These are phyloP conservation scores for Russula ochroleuca DNA, from an alignment of 768 basidiomycete genomes.

Conservation along the genomic window DNA sequence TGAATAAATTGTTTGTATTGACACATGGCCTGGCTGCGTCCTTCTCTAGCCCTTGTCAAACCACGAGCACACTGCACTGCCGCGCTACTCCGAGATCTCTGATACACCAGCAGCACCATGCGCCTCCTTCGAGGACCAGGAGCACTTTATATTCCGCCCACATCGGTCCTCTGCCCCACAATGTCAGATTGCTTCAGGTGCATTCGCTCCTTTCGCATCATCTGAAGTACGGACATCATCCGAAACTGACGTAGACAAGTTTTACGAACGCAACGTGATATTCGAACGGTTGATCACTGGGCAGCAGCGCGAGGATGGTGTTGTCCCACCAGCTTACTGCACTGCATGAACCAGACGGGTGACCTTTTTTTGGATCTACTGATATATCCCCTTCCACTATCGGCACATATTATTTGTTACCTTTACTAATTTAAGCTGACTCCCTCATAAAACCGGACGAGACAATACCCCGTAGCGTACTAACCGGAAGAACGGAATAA, in stretches of 20 bases:
- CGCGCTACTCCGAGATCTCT: slow-evolving; percentile 13
- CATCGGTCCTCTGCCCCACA: not conserved
- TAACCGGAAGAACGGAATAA: not conserved
- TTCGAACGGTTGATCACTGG: slow-evolving; percentile 83
- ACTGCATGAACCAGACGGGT: not conserved
- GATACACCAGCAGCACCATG: not conserved
- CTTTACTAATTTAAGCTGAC: not conserved
- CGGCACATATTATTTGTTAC: not conserved
- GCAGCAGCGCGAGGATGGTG: slow-evolving; percentile 74
- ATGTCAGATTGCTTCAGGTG: not conserved
- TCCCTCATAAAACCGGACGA: not conserved
- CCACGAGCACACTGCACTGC: slow-evolving; percentile 9
- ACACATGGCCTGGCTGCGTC: not conserved
- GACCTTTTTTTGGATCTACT: not conserved
- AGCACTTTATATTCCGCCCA: not conserved
- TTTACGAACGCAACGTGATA: slow-evolving; percentile 39
- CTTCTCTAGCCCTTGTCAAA: slow-evolving; percentile 17
- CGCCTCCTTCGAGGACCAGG: not conserved
- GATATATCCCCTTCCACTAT: not conserved
- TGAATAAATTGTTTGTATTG: not conserved
- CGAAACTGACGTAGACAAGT: slow-evolving; percentile 37
- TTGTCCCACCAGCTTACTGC: slow-evolving; percentile 75
- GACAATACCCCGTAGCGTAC: not conserved
- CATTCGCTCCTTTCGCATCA: not conserved
- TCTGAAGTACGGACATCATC: slow-evolving; percentile 3